These are phyloP conservation scores for Debaryomyces robertsiae DNA, from an alignment of 1,139 yeast species.

Conservation along the genomic window DNA sequence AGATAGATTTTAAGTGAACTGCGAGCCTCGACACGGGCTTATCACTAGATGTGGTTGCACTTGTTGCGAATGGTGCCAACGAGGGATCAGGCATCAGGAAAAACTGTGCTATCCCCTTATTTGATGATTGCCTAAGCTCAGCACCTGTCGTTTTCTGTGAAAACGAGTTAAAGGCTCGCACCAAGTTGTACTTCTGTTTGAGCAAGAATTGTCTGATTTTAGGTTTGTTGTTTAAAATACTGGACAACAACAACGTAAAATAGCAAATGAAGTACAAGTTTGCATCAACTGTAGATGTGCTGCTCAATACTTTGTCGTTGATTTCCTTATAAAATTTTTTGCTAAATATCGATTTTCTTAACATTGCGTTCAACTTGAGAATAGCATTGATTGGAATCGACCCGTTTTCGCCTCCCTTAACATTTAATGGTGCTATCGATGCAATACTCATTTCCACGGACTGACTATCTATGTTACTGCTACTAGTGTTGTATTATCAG, in stretches of 20 bases:
- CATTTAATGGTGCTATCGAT: constrained; percentile 20
- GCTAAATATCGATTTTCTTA: constrained; percentile 31
- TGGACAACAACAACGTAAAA: constrained; percentile 43
- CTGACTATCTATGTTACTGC: too few species aligned
- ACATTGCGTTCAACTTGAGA: constrained; percentile 23
- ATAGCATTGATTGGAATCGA: constrained; percentile 23
- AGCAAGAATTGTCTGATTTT: constrained; percentile 33
- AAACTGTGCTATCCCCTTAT: constrained; percentile 16
- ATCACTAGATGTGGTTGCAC: constrained; percentile 11
- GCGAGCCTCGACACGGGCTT: constrained; percentile 33
- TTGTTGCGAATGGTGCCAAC: not conserved
- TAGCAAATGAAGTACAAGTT: constrained; percentile 49
- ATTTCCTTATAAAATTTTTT: constrained; percentile 47
- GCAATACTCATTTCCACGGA: constrained; percentile 17
- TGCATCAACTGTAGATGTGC: constrained; percentile 41
- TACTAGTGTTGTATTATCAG: too few species aligned
- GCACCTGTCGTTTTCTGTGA: constrained; percentile 16
- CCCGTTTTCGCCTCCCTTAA: constrained; percentile 6
- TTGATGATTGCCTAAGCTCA: constrained; percentile 21
- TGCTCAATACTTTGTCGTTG: constrained; percentile 41
- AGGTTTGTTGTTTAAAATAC: constrained; percentile 43
- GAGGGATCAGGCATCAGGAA: constrained; percentile 9
- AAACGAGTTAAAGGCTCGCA: constrained; percentile 19
- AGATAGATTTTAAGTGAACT: constrained; percentile 42
- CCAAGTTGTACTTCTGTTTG: constrained; percentile 29